Evolutionary conservation across 2,329 filamentous ascomycete genomes (phyloP).

Genomic region (Penicillium sp.): DNA sequence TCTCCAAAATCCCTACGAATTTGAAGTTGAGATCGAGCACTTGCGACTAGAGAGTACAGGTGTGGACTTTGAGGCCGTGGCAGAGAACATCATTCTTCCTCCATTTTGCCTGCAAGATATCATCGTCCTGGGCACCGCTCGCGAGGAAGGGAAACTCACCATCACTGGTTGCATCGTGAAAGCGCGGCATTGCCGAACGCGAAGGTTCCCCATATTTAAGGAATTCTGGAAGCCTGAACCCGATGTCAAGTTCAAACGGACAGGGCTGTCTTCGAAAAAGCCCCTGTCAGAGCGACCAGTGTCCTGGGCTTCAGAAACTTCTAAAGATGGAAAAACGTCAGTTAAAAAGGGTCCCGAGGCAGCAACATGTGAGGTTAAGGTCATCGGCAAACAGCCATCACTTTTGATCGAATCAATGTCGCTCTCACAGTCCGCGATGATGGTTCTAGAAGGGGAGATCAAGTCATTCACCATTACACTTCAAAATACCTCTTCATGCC

Average conservation of each 20-base stretch:
- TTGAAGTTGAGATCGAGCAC: constrained; percentile 85
- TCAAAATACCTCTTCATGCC: constrained; percentile 72
- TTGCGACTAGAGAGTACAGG: constrained; percentile 74
- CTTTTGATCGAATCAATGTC: constrained; percentile 74
- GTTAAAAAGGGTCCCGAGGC: constrained; percentile 37
- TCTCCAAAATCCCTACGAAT: constrained; percentile 91
- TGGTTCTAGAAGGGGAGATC: constrained; percentile 89
- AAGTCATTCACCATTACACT: constrained; percentile 76
- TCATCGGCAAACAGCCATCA: constrained; percentile 77
- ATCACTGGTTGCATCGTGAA: constrained; percentile 78
- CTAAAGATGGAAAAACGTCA: constrained; percentile 35
- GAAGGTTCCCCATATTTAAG: constrained; percentile 79
- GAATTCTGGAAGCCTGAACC: constrained; percentile 71
- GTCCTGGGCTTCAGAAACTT: constrained; percentile 46
- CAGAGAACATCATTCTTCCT: constrained; percentile 68
- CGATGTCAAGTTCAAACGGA: constrained; percentile 73
- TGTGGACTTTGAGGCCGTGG: constrained; percentile 66
- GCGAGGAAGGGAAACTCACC: constrained; percentile 65
- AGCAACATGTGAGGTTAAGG: constrained; percentile 59
- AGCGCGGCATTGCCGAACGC: constrained; percentile 77
- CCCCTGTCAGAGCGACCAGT: constrained; percentile 47
- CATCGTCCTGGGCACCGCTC: constrained; percentile 68
- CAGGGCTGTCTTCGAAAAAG: constrained; percentile 63
- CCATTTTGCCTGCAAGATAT: constrained; percentile 82
- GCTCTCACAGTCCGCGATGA: constrained; percentile 79